phyloP scores from a whole-genome alignment of 371 early-diverging fungal species.

The Mortierella sp. region DNA sequence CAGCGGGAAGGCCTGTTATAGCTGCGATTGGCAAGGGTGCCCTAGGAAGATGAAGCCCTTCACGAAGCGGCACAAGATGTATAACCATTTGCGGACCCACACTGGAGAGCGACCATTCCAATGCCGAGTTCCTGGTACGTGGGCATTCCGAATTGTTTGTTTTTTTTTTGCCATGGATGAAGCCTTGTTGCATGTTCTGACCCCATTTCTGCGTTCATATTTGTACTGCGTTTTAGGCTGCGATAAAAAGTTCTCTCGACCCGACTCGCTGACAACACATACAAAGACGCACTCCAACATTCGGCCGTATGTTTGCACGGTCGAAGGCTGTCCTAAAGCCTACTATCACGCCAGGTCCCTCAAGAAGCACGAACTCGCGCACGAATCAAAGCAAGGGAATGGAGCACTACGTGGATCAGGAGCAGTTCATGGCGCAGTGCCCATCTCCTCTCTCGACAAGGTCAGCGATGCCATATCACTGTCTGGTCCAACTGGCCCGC shows the following conservation, averaged over 20 bases:
- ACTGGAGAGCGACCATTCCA: slow-evolving; percentile 83
- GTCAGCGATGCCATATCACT: slow-evolving; percentile 8
- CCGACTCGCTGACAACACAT: slow-evolving; percentile 90
- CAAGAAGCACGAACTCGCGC: slow-evolving; percentile 78
- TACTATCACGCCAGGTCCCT: slow-evolving; percentile 85
- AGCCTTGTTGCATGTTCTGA: not conserved
- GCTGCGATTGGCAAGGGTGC: slow-evolving; percentile 87
- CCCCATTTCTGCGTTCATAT: slow-evolving; percentile 31
- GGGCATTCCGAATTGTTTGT: not conserved
- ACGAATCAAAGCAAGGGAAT: slow-evolving; percentile 37
- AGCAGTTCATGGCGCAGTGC: slow-evolving; percentile 15
- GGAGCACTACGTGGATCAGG: slow-evolving; percentile 33
- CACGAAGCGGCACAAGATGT: slow-evolving; percentile 90
- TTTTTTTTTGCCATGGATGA: slow-evolving; percentile 13
- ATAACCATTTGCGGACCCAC: slow-evolving; percentile 89
- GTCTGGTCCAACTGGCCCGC: not conserved
- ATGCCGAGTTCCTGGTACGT: slow-evolving; percentile 57
- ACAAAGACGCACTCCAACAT: slow-evolving; percentile 85
- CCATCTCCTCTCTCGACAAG: slow-evolving; percentile 20
- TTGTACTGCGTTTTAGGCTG: slow-evolving; percentile 60
- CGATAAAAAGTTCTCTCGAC: slow-evolving; percentile 86
- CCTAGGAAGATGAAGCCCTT: slow-evolving; percentile 81
- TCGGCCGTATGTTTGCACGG: slow-evolving; percentile 72
- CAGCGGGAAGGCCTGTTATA: slow-evolving; percentile 78
- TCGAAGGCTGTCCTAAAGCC: slow-evolving; percentile 75